Percentiles rank a stretch among this genome's conserved stretches.
Conservation (phyloP, 2,329 filamentous ascomycete species). For the Ambrosiella cleistominuta region DNA sequence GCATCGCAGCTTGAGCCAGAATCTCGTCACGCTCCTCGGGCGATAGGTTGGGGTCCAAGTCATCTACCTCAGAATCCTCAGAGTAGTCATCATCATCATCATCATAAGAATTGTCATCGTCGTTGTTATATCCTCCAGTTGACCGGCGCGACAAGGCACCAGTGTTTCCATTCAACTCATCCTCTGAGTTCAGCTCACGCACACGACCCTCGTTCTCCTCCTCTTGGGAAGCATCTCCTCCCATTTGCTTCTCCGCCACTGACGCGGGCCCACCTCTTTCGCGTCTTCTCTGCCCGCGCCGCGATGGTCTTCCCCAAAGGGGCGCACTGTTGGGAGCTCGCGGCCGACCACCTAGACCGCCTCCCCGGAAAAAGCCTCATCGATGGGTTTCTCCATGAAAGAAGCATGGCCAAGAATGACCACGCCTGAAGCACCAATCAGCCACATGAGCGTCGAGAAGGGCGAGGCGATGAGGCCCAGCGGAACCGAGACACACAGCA, state of each 20-base stretch:
- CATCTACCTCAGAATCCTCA: constrained; percentile 27
- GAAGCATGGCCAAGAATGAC: constrained; percentile 87
- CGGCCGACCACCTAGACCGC: constrained; percentile 99
- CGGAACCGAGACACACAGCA: constrained; percentile 69
- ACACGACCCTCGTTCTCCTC: constrained; percentile 28
- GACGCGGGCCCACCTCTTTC: constrained; percentile 16
- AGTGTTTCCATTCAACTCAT: constrained; percentile 23
- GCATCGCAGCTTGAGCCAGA: constrained; percentile 60
- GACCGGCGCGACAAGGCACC: constrained; percentile 12
- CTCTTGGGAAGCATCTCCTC: constrained; percentile 20
- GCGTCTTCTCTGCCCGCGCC: constrained; percentile 47
- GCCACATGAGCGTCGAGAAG: constrained; percentile 74
- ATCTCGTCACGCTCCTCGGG: constrained; percentile 53
- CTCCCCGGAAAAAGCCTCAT: constrained; percentile 99
- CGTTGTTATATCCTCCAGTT: neutral
- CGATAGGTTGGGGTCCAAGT: constrained; percentile 35
- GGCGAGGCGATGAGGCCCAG: constrained; percentile 73
- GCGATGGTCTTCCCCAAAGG: constrained; percentile 94
- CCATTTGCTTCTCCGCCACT: constrained; percentile 22
- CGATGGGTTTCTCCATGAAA: constrained; percentile 95
- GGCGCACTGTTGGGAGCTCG: constrained; percentile 90
- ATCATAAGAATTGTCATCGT: constrained; percentile 13
- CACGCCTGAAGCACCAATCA: constrained; percentile 88
- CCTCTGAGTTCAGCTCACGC: constrained; percentile 50
- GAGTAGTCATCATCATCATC: constrained; percentile 22